Conservation (phyloP, 2,329 filamentous ascomycete genomes). For the Alternaria brassicicola region DNA sequence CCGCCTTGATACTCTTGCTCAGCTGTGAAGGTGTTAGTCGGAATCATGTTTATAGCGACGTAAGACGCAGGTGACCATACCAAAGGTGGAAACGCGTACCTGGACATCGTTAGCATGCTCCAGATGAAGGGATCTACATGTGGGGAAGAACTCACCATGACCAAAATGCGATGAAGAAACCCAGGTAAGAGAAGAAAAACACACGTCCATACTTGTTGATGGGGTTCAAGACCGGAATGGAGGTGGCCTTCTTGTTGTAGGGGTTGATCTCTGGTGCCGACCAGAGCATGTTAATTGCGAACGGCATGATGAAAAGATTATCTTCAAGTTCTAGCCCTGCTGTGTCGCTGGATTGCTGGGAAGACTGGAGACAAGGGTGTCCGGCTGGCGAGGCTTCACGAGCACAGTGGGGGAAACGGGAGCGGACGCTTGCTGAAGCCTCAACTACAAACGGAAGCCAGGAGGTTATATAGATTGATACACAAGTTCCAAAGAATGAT, state of each 20-base stretch:
- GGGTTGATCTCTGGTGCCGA: slow-evolving; percentile 77
- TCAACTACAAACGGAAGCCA: slow-evolving; percentile 18
- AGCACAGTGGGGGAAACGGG: slow-evolving; percentile 9
- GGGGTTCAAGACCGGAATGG: slow-evolving; percentile 79
- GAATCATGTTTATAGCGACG: slow-evolving; percentile 1
- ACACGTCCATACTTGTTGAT: slow-evolving; percentile 82
- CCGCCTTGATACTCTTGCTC: slow-evolving; percentile 71
- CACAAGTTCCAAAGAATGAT: slow-evolving; percentile 21
- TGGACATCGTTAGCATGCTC: slow-evolving; percentile 36
- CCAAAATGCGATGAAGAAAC: slow-evolving; percentile 87
- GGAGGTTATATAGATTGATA: slow-evolving; percentile 35
- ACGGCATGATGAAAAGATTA: slow-evolving; percentile 37
- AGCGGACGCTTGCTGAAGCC: slow-evolving; percentile 26
- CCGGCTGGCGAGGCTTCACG: slow-evolving; percentile 10
- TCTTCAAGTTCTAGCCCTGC: background rate
- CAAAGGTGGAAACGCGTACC: slow-evolving; percentile 89
- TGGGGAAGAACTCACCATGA: slow-evolving; percentile 63
- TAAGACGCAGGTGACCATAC: slow-evolving; percentile 52
- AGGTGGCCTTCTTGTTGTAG: slow-evolving; percentile 80
- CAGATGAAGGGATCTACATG: background rate
- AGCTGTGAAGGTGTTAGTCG: slow-evolving; percentile 54
- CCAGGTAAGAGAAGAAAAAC: slow-evolving; percentile 88
- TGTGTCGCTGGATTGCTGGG: slow-evolving; percentile 3
- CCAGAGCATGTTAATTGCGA: slow-evolving; percentile 45
- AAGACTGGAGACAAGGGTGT: slow-evolving; percentile 13